Evolutionary conservation across 2,329 filamentous ascomycete species (phyloP).

Genomic region (Fusarium neocosmosporiellum): DNA sequence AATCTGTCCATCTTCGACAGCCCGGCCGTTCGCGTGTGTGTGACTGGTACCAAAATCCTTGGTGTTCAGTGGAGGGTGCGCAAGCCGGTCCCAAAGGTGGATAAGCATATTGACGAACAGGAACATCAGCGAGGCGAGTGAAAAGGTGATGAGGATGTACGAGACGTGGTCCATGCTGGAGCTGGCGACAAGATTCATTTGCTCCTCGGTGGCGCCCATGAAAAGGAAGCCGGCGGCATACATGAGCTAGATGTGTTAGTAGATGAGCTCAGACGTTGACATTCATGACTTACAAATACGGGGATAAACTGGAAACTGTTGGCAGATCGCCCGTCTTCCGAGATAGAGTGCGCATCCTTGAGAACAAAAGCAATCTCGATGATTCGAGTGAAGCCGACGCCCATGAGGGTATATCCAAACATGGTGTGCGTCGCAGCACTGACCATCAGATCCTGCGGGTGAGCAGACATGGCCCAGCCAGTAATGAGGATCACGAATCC

Average conservation of each 20-base stretch:
- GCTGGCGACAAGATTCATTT: constrained; percentile 81
- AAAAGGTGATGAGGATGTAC: constrained; percentile 92
- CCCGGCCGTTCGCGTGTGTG: constrained; percentile 46
- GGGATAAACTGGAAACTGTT: constrained; percentile 70
- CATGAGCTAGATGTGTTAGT: constrained; percentile 70
- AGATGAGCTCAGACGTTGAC: background rate
- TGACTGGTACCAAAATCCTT: constrained; percentile 55
- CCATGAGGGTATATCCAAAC: constrained; percentile 97
- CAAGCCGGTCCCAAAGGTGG: constrained; percentile 78
- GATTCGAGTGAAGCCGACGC: constrained; percentile 82
- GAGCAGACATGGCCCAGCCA: constrained; percentile 94
- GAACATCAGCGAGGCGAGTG: constrained; percentile 89
- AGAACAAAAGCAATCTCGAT: constrained; percentile 93
- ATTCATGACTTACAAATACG: constrained; percentile 62
- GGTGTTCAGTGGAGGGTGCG: constrained; percentile 49
- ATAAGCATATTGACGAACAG: constrained; percentile 91
- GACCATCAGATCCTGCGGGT: constrained; percentile 85
- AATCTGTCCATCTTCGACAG: constrained; percentile 66
- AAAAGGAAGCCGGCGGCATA: constrained; percentile 95
- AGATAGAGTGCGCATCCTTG: constrained; percentile 73
- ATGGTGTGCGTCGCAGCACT: constrained; percentile 89
- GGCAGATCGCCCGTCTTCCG: constrained; percentile 74
- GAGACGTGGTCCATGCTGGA: constrained; percentile 88
- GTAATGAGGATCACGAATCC: constrained; percentile 92
- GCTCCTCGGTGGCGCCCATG: constrained; percentile 97